These are phyloP conservation scores for Aspergillus aculeatus DNA, from an alignment of 2,329 filamentous ascomycete species.

Conservation along the genomic window DNA sequence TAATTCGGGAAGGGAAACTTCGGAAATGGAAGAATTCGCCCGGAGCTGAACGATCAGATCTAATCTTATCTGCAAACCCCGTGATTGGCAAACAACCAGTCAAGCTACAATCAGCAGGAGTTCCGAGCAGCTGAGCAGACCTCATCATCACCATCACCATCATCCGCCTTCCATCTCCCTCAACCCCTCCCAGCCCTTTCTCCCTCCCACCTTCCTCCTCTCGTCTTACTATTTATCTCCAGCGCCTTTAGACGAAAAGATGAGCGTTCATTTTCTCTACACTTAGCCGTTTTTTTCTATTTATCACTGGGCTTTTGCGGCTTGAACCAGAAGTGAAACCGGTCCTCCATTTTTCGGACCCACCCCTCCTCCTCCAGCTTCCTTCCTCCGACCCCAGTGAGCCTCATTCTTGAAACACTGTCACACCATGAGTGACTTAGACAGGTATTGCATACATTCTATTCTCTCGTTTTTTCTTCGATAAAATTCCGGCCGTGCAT, in stretches of 20 bases:
- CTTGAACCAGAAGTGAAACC: slow-evolving; percentile 8
- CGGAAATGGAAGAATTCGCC: slow-evolving; percentile 18
- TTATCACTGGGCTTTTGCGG: slow-evolving; percentile 10
- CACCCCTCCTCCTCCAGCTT: slow-evolving; percentile 14
- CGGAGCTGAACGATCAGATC: slow-evolving; percentile 34
- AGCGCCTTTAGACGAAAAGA: slow-evolving; percentile 16
- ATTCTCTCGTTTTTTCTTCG: no score
- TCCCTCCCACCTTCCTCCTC: background rate
- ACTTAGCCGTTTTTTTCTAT: slow-evolving; percentile 20
- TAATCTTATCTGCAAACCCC: slow-evolving; percentile 39
- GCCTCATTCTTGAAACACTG: slow-evolving; percentile 11
- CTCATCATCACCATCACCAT: slow-evolving; percentile 7
- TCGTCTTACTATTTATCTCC: slow-evolving; percentile 2
- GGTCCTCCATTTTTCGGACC: slow-evolving; percentile 17
- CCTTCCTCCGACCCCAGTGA: slow-evolving; percentile 4
- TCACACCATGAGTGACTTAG: slow-evolving; percentile 80
- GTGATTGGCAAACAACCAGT: slow-evolving; percentile 27
- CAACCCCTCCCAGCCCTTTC: background rate
- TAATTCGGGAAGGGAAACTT: slow-evolving; percentile 9
- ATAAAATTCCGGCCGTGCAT: background rate
- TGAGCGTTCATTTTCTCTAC: slow-evolving; percentile 18
- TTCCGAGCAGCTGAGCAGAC: background rate
- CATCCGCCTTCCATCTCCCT: slow-evolving; percentile 8
- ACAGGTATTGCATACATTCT: slow-evolving; percentile 60
- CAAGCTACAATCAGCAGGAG: slow-evolving; percentile 4